Percentiles rank a stretch among this genome's conserved stretches.
These are phyloP conservation scores for Mycogone perniciosa DNA, from an alignment of 2,329 filamentous ascomycete genomes.

Conservation along the genomic window DNA sequence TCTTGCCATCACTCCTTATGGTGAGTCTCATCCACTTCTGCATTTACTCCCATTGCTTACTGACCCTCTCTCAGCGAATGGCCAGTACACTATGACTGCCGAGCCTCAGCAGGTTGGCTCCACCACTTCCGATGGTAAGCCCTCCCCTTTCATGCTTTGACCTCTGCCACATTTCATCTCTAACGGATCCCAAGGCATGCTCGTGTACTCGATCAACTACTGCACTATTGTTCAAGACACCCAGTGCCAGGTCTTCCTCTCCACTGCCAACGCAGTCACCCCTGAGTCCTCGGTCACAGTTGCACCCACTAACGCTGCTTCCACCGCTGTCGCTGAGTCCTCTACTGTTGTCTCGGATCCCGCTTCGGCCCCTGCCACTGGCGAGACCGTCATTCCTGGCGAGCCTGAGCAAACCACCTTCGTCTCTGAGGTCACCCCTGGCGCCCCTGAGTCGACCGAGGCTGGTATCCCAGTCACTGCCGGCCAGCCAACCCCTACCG, in stretches of 20 bases:
- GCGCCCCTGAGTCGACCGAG: background rate
- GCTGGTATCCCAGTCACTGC: background rate
- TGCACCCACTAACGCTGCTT: conserved; percentile 7
- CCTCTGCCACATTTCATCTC: background rate
- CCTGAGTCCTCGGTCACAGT: conserved; percentile 13
- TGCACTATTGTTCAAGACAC: conserved; percentile 31
- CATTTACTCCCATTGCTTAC: background rate
- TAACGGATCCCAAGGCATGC: conserved; percentile 19
- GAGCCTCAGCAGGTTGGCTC: conserved; percentile 27
- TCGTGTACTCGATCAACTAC: conserved; percentile 31
- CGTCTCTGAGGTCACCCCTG: background rate
- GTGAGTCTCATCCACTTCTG: conserved; percentile 3
- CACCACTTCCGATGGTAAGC: conserved; percentile 27
- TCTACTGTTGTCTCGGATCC: background rate
- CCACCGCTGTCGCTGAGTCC: conserved; percentile 1
- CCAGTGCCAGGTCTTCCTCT: conserved; percentile 26
- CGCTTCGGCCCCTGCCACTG: background rate
- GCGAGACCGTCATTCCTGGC: conserved; percentile 1
- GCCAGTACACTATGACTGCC: conserved; percentile 22
- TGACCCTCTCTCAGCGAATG: conserved; percentile 21
- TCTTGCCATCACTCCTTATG: background rate
- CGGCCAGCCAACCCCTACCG: conserved; percentile 7
- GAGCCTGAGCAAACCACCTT: background rate
- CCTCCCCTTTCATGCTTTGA: background rate
- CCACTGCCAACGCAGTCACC: conserved; percentile 19